Percentiles rank a stretch among this genome's conserved stretches.
phyloP scores from a whole-genome alignment of 2,329 filamentous ascomycete genomes.

The Lecanicillium sp. region DNA sequence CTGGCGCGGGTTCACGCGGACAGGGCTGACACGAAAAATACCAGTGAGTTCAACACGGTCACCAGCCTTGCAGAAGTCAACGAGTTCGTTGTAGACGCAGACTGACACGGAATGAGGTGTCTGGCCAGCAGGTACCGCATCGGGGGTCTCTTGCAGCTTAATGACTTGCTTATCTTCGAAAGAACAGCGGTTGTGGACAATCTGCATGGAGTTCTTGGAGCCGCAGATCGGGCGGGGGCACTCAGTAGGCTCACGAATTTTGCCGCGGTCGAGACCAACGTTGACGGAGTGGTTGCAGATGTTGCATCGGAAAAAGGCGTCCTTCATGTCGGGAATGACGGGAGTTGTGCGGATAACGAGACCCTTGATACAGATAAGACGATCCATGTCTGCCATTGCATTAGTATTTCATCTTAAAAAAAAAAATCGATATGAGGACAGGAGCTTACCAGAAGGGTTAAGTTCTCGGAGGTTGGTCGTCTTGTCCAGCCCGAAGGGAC shows the following conservation, averaged over 20 bases:
- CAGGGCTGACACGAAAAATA: slow-evolving; percentile 91
- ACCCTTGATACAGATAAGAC: slow-evolving; percentile 89
- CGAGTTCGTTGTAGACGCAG: slow-evolving; percentile 92
- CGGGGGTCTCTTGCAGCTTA: slow-evolving; percentile 95
- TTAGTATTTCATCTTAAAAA: slow-evolving; percentile 13
- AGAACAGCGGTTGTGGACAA: slow-evolving; percentile 89
- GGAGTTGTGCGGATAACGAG: slow-evolving; percentile 93
- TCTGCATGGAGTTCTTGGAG: slow-evolving; percentile 93
- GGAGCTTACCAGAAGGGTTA: slow-evolving; percentile 66
- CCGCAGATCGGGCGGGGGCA: slow-evolving; percentile 79
- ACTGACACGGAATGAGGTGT: slow-evolving; percentile 96
- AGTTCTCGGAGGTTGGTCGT: slow-evolving; percentile 89
- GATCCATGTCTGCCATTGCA: slow-evolving; percentile 72
- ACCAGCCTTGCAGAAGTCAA: slow-evolving; percentile 96
- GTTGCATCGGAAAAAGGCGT: slow-evolving; percentile 94
- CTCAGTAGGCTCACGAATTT: slow-evolving; percentile 87
- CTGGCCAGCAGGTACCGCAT: slow-evolving; percentile 89
- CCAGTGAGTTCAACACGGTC: slow-evolving; percentile 93
- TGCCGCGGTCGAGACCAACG: slow-evolving; percentile 89
- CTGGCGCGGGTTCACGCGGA: slow-evolving; percentile 89
- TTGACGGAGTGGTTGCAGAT: slow-evolving; percentile 87
- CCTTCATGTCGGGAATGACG: slow-evolving; percentile 98
- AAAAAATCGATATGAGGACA: not conserved
- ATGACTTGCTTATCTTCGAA: slow-evolving; percentile 99
- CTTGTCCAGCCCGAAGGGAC: slow-evolving; percentile 82